These are phyloP conservation scores for Physcia stellaris DNA, from an alignment of 495 filamentous ascomycete genomes.

Conservation along the genomic window DNA sequence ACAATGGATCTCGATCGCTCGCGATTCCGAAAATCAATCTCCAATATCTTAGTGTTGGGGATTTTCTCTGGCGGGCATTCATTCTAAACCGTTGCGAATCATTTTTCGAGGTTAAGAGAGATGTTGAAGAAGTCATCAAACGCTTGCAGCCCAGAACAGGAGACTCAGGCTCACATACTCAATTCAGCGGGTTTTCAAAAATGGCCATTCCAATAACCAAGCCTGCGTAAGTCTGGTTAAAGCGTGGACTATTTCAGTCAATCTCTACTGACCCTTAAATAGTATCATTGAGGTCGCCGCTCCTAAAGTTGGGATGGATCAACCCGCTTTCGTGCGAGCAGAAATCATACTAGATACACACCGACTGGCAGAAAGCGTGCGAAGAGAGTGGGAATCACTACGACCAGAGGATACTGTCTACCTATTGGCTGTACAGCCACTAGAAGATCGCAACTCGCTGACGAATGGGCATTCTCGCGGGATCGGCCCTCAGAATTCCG, in stretches of 20 bases:
- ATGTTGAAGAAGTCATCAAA: constrained; percentile 71
- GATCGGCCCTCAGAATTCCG: constrained; percentile 41
- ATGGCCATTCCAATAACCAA: constrained; percentile 83
- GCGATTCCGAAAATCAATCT: constrained; percentile 91
- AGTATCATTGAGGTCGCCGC: constrained; percentile 72
- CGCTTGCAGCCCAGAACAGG: constrained; percentile 58
- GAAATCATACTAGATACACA: constrained; percentile 84
- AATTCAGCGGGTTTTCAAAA: constrained; percentile 74
- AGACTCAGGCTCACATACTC: constrained; percentile 44
- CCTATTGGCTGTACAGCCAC: constrained; percentile 56
- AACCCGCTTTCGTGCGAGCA: constrained; percentile 72
- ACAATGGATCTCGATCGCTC: constrained; percentile 77
- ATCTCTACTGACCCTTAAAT: constrained; percentile 10
- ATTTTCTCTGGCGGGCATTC: constrained; percentile 90
- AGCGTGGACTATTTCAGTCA: background rate
- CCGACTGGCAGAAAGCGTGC: constrained; percentile 55
- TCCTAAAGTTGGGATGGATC: constrained; percentile 68
- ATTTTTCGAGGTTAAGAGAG: constrained; percentile 85
- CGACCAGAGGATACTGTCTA: constrained; percentile 85
- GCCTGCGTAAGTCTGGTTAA: constrained; percentile 39
- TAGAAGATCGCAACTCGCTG: constrained; percentile 34
- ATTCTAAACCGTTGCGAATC: constrained; percentile 80
- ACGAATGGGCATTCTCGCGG: constrained; percentile 39
- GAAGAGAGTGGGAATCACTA: constrained; percentile 83
- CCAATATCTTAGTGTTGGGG: constrained; percentile 87